phyloP scores from a whole-genome alignment of 2,329 filamentous ascomycete species.

The Talaromyces verruculosus region DNA sequence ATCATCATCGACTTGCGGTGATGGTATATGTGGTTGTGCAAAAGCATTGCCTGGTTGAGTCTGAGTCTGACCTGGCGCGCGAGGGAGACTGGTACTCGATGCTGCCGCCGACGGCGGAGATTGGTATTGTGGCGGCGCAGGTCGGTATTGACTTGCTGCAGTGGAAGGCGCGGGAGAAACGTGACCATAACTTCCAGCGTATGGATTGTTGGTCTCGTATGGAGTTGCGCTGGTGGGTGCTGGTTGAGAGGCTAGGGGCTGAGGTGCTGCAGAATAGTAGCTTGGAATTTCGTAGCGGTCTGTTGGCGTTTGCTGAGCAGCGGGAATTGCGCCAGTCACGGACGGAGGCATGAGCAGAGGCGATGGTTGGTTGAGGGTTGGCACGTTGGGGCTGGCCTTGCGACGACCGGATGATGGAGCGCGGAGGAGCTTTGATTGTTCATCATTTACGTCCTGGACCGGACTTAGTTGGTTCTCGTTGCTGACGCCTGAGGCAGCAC shows the following conservation, averaged over 20 bases:
- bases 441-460: slow-evolving; percentile 15
- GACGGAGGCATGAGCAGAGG: slow-evolving; percentile 9
- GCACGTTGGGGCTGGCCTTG: slow-evolving; percentile 26
- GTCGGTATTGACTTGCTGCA: slow-evolving; percentile 12
- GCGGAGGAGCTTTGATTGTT: slow-evolving; percentile 33
- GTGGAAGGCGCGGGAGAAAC: slow-evolving; percentile 7
- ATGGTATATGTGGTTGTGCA: slow-evolving; percentile 18
- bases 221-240: not conserved
- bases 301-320: slow-evolving; percentile 3
- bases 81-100: not conserved
- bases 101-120: slow-evolving; percentile 2
- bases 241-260: not conserved
- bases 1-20: slow-evolving; percentile 14
- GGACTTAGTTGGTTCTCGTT: slow-evolving; percentile 20
- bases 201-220: slow-evolving; percentile 19
- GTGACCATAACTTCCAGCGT: not conserved
- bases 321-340: slow-evolving; percentile 5
- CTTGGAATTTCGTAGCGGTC: slow-evolving; percentile 22
- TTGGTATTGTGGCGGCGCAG: slow-evolving; percentile 19
- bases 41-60: slow-evolving; percentile 27
- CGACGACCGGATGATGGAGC: slow-evolving; percentile 44
- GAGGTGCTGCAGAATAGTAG: slow-evolving; percentile 20
- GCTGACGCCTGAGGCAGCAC: slow-evolving; percentile 27
- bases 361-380: slow-evolving; percentile 7
- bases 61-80: not conserved